Percentiles rank a stretch among this genome's conserved stretches.
Conservation (phyloP, 2,329 filamentous ascomycete genomes). For the Ophiocordyceps unilateralis region DNA sequence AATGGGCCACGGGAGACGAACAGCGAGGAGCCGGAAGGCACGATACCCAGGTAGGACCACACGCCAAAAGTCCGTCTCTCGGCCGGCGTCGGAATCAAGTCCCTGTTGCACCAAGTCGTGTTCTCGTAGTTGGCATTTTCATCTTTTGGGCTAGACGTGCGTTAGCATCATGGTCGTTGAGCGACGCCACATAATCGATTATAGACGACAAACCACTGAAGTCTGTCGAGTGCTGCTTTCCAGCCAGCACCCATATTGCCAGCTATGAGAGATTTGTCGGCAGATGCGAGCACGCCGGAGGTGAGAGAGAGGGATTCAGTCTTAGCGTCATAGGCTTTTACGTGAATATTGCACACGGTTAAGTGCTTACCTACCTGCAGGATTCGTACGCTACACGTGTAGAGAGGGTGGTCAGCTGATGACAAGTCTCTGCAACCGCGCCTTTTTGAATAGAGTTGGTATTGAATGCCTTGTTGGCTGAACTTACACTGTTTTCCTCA, state of each 20-base stretch:
- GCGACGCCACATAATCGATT: constrained; percentile 3
- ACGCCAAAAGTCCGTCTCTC: constrained; percentile 10
- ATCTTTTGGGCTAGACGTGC: constrained; percentile 9
- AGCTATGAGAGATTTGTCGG: background rate
- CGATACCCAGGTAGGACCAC: constrained; percentile 10
- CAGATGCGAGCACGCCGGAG: background rate
- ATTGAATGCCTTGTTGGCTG: too few relatives aligned
- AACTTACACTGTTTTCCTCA: too few relatives aligned
- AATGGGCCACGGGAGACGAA: background rate
- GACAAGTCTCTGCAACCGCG: too few relatives aligned
- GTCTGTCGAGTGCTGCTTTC: background rate
- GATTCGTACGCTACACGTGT: too few relatives aligned
- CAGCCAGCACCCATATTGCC: background rate
- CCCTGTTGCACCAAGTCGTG: constrained; percentile 15
- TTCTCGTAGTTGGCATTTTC: constrained; percentile 12
- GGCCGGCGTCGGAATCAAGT: constrained; percentile 13
- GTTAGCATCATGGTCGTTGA: too few relatives aligned
- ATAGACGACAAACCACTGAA: background rate
- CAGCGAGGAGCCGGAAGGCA: too few relatives aligned
- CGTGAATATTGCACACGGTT: background rate
- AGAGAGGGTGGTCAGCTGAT: too few relatives aligned
- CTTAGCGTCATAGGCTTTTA: background rate
- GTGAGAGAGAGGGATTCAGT: background rate
- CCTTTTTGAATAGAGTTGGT: too few relatives aligned
- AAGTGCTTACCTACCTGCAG: too few relatives aligned